These are phyloP conservation scores for Pseudognaphalium luteoalbum DNA, from an alignment of 129 eudicot species.

Conservation along the genomic window DNA sequence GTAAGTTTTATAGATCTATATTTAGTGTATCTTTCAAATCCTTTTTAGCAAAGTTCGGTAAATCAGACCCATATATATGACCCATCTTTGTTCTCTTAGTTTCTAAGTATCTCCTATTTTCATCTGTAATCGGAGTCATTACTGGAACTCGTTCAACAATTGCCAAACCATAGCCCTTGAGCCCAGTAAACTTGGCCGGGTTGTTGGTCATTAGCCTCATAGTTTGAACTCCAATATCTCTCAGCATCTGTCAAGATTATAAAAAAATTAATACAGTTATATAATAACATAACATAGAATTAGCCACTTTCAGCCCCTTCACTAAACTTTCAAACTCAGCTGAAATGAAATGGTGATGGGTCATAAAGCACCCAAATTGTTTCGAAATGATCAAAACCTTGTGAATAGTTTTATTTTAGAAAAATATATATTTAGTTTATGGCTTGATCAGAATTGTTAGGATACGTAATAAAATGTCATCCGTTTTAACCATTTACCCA, in stretches of 20 bases:
- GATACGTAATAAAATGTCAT: neutral
- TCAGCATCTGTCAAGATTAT: constrained; percentile 52
- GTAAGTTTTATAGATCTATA: constrained; percentile 4
- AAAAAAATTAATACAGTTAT: neutral
- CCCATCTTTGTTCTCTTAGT: constrained; percentile 90
- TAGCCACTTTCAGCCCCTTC: neutral
- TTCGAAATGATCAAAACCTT: neutral
- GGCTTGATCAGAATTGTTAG: neutral
- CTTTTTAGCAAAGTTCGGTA: constrained; percentile 29
- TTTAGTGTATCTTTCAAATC: constrained; percentile 11
- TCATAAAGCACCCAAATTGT: neutral
- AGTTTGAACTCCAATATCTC: constrained; percentile 80
- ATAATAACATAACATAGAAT: neutral
- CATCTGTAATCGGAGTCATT: constrained; percentile 74
- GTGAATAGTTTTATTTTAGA: no score
- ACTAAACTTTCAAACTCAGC: no score
- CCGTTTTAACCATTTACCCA: neutral
- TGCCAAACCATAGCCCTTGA: constrained; percentile 85
- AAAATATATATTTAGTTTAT: neutral
- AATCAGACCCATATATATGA: constrained; percentile 68
- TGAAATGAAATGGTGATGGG: neutral
- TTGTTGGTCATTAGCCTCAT: constrained; percentile 96
- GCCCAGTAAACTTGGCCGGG: constrained; percentile 89
- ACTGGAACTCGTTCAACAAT: constrained; percentile 81
- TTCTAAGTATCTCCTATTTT: constrained; percentile 80